Evolutionary conservation across 805 yeast genomes (phyloP).

Genomic region (Sugiyamaella qingdaonensis): DNA sequence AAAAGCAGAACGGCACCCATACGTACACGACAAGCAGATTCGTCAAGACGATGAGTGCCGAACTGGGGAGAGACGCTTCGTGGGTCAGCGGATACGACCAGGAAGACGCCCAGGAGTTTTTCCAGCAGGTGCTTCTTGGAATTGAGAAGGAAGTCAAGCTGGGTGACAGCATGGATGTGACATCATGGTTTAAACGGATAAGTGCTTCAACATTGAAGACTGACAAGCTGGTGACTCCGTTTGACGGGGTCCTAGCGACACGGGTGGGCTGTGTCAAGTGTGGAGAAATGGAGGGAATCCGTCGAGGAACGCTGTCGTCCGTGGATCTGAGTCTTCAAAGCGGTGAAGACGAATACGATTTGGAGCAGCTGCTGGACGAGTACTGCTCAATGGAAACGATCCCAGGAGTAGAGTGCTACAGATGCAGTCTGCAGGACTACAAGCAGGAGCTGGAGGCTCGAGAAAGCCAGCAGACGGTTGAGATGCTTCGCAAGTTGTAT

Average conservation of each 20-base stretch:
- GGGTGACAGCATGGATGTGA: not conserved
- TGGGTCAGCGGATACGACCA: slow-evolving; percentile 69
- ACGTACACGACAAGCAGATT: slow-evolving; percentile 27
- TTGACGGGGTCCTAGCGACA: slow-evolving; percentile 85
- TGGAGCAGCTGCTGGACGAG: slow-evolving; percentile 27
- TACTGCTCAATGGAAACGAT: slow-evolving; percentile 67
- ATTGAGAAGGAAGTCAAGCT: slow-evolving; percentile 31
- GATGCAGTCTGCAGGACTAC: slow-evolving; percentile 64
- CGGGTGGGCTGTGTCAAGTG: slow-evolving; percentile 86
- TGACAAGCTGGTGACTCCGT: slow-evolving; percentile 67
- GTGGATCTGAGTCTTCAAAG: slow-evolving; percentile 30
- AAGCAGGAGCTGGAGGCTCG: slow-evolving; percentile 28
- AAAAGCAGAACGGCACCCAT: slow-evolving; percentile 27
- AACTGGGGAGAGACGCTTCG: slow-evolving; percentile 12
- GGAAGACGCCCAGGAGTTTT: slow-evolving; percentile 96
- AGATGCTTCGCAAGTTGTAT: slow-evolving; percentile 30
- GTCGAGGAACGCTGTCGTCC: slow-evolving; percentile 64
- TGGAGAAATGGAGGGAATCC: slow-evolving; percentile 91
- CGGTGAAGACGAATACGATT: slow-evolving; percentile 11
- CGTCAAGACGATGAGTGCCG: slow-evolving; percentile 19
- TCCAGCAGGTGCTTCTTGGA: slow-evolving; percentile 49
- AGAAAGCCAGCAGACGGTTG: slow-evolving; percentile 5
- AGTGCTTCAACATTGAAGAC: not conserved
- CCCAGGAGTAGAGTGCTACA: slow-evolving; percentile 89
- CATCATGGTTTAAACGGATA: slow-evolving; percentile 5